Base-by-base conservation (phyloP, 805 yeast genomes). In the Barnettozyma botsteinii region DNA sequence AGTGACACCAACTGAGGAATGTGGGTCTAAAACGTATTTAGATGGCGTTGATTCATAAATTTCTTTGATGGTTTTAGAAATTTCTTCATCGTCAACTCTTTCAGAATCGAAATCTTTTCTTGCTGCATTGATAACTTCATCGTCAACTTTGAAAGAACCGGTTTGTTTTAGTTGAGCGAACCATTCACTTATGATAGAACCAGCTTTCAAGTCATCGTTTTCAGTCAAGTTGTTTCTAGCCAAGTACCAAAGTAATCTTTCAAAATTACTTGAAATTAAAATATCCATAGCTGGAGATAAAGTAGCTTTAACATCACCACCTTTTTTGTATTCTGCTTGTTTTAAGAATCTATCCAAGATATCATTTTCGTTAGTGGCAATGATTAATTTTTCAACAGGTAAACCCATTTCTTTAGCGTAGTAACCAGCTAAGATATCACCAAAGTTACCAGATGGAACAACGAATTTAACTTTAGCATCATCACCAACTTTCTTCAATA, bases 231-330 rank as follows among this genome's bases (percentile, higher is more conserved):
- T 73, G 54, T 84, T 81, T 60, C 89, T 79, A 21, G 89, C 85
- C 60, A 89, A 75, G 59, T 85, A 88, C 98, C 98, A 93, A 51
- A 93, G 70, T 60, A 89, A 77, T 66, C 99, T 83, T 71, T 93
- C 99, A 57, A 93, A 93, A 65, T 93, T 93, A 21, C 96, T 85
- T 14, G 97, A 87, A 42, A 93, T 86, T 54, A 87, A 75, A 56
- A 93, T 93, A 64, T 93, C 99, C 99, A 93, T 93, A 33, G 99
- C 99, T 48, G 99, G 99, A 3, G 97, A 86, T 54, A 80, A 69
- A 11, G 98, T 89, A 25, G 91, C 88, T 59, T 83, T 85, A 34
- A 87, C 98, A 41, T 75, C 77, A 40, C 69, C 69, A 25, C 69
- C 66, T 70, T 87, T 89, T 53, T 82, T 88, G 57, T 93, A 93